Base-by-base conservation (phyloP, 768 basidiomycete genomes). In the Russula compacta region DNA sequence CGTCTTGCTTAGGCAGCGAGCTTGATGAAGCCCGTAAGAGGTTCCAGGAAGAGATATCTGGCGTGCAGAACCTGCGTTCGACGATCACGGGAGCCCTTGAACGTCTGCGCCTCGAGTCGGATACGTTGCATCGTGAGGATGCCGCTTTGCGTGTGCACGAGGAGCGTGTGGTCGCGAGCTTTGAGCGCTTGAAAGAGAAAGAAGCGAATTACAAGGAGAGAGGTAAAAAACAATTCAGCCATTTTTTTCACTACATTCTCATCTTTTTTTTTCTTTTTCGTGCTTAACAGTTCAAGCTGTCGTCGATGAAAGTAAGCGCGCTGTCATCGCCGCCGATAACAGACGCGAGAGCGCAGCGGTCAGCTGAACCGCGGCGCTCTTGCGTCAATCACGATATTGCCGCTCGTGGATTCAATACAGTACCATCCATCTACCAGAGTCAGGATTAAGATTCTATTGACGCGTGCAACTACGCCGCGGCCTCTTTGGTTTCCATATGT, bases 1-100 rank as follows among this genome's bases (percentile, higher is more conserved):
- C n/a, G 12, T 33, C 40, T 36, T 32, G 39, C 46, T 24, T 66
- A 88, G 86, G 77, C 19, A 71, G 78, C 14, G 83, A 86, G 67
- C 85, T 85, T 76, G 82, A 80, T 59, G 74, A 81, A 64, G 72
- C 83, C 58, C 79, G 83, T 52, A 72, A 73, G 60, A 78, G 75
- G 39, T 87, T 86, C 68, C 71, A 81, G 49, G 82, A 83, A 60
- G 84, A 89, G 70, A 79, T 89, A 63, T 73, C 77, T 46, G 81
- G 81, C 29, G 77, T 88, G 59, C 81, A 80, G 61, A 74, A 69
- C 35, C 73, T 87, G 29, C 83, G 84, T 53, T 71, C 76, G 35
- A 81, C 82, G 56, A 82, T 87, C 48, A 65, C 73, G 1, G 65
- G 72, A 21, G 75, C 78, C 12, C 63, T 77, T 19, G 73, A 76